Percentiles rank a stretch among this genome's conserved stretches.
phyloP scores from a whole-genome alignment of 345 rosid genomes.

The Populus alba region DNA sequence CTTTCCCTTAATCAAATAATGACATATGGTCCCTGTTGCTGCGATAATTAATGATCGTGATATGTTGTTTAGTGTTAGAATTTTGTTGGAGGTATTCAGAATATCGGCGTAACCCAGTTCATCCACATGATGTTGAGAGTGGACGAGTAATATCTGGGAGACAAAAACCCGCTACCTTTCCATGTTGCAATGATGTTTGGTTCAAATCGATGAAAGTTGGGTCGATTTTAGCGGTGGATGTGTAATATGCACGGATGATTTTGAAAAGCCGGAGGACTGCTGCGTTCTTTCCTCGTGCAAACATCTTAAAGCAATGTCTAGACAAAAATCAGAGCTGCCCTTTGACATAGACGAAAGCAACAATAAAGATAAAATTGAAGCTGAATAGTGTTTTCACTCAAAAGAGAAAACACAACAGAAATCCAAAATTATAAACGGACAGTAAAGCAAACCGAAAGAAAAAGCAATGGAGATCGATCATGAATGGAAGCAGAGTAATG shows the following conservation, averaged over 20 bases:
- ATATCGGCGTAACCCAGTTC: background rate
- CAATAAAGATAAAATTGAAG: too few relatives aligned
- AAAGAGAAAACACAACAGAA: too few relatives aligned
- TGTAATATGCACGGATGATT: slow-evolving; percentile 16
- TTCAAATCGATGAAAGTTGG: background rate
- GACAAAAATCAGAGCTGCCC: slow-evolving; percentile 4
- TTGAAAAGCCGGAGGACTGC: background rate
- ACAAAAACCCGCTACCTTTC: background rate
- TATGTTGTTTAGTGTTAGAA: background rate
- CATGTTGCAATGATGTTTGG: background rate
- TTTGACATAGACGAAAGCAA: background rate
- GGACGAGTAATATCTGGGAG: background rate
- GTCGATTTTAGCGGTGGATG: slow-evolving; percentile 14
- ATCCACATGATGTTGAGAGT: background rate
- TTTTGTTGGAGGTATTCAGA: background rate
- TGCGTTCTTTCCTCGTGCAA: slow-evolving; percentile 7
- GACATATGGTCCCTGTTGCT: background rate
- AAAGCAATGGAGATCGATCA: too few relatives aligned
- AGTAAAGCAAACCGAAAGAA: too few relatives aligned
- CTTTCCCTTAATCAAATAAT: background rate
- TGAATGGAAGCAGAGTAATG: too few relatives aligned
- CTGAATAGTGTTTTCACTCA: too few relatives aligned
- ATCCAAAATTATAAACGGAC: too few relatives aligned
- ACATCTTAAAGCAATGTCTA: slow-evolving; percentile 3
- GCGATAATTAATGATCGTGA: background rate